Base-by-base conservation (phyloP, 2,329 filamentous ascomycete species). In the Ilyonectria mors-panacis region DNA sequence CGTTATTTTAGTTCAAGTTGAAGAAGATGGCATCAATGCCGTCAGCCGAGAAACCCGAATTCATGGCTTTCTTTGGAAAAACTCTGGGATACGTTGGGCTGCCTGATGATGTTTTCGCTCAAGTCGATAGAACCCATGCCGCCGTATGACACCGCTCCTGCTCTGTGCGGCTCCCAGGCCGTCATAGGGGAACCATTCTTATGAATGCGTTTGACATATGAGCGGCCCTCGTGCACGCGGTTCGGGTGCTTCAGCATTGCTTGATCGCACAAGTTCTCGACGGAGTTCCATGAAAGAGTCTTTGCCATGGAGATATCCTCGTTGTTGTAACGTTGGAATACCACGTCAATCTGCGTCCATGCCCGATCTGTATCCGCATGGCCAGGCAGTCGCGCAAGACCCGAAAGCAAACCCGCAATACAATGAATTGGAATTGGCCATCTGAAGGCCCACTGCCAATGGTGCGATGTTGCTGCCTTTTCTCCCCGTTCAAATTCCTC, bases 371-470 rank as follows among this genome's bases (percentile, higher is more conserved):
- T 63, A 35, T 70, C 65, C 10, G 45, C 45, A 44, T 70, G 67
- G 30, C 65, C 55, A 13, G 67, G 67, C 10, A 60, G 54, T 15
- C 59, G 62, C 17, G 67, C 65, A 10, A 70, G 33, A 13, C 67
- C 54, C 2, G 58, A 51, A 12, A 70, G 58, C 19, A 70, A 13
- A 15, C 67, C 65, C 4, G 61, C 65, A 17, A 70, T 58, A 10
- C 59, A 61, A 42, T 70, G 65, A 13, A 67, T 35, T 17, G 67
- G 67, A 61, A 70, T 70, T 6, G 67, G 67, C 67, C 67, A 70
- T 26, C 65, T 57, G 37, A 67, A 70, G 6, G 65, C 61, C 67
- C 67, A 70, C 42, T 67, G 61, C 67, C 67, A 70, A 39, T 70
- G 58, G 44, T 65, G 56, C 15, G 48, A 28, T 6, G 51, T 56